Conservation (phyloP, 208 protist genomes). For the Perkinsela sp. region DNA sequence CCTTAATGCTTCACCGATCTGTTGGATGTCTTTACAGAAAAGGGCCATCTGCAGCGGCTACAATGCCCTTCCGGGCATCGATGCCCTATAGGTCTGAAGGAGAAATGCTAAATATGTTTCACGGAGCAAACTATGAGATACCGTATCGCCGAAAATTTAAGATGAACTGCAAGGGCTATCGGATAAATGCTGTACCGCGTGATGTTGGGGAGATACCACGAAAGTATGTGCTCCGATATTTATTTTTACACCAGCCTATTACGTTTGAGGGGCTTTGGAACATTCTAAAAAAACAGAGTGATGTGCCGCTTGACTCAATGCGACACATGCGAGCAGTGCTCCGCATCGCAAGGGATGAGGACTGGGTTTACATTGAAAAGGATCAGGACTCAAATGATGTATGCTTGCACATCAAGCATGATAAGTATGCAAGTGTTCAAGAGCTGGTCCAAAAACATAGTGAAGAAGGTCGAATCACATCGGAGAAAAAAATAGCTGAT, state of each 20-base stretch:
- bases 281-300: conserved; percentile 41
- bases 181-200: conserved; percentile 40
- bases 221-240: conserved; percentile 40
- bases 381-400: conserved; percentile 55
- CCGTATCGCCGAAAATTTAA: not conserved
- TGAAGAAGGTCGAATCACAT: not conserved
- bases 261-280: conserved; percentile 43
- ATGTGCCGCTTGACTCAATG: conserved; percentile 50
- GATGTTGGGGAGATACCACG: conserved; percentile 55
- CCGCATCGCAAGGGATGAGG: conserved; percentile 44
- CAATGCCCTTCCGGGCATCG: not conserved
- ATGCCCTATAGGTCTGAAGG: not conserved
- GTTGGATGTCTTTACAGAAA: not conserved
- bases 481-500: not conserved
- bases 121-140: not conserved
- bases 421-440: conserved; percentile 35
- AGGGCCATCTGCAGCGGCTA: not conserved
- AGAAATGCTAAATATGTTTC: not conserved
- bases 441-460: conserved; percentile 35
- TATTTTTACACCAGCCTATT: conserved; percentile 58
- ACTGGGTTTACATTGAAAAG: conserved; percentile 63
- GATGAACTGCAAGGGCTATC: not conserved
- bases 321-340: conserved; percentile 49
- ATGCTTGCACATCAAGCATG: conserved; percentile 57
- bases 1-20: too few relatives aligned